phyloP scores from a whole-genome alignment of 2,329 filamentous ascomycete species.

The Stemphylium beticola region DNA sequence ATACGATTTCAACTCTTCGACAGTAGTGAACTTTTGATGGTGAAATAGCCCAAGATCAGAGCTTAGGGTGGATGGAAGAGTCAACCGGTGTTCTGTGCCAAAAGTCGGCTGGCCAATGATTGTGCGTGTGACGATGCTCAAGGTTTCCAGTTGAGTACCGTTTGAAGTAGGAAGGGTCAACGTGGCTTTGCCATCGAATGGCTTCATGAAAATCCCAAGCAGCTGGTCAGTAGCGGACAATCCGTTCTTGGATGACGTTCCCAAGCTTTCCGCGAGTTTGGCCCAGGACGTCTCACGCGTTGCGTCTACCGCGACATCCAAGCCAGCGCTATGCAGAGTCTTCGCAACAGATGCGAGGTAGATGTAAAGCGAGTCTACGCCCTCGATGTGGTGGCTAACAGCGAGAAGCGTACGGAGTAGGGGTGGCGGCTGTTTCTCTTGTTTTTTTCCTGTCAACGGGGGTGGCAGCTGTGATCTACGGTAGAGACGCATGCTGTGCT shows the following conservation, averaged over 20 bases:
- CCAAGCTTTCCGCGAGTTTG: constrained; percentile 35
- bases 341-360: constrained; percentile 36
- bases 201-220: constrained; percentile 36
- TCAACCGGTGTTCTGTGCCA: constrained; percentile 44
- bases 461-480: constrained; percentile 70
- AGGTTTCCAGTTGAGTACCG: constrained; percentile 25
- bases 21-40: constrained; percentile 38
- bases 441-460: constrained; percentile 60
- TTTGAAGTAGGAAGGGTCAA: constrained; percentile 33
- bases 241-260: constrained; percentile 31
- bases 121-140: constrained; percentile 41
- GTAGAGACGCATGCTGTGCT: constrained; percentile 77
- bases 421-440: constrained; percentile 58
- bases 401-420: constrained; percentile 65
- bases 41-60: constrained; percentile 36
- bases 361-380: constrained; percentile 44
- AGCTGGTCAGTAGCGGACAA: constrained; percentile 43
- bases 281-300: constrained; percentile 37
- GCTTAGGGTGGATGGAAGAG: constrained; percentile 36
- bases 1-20: constrained; percentile 39
- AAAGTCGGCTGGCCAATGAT: constrained; percentile 43
- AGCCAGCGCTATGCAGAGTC: constrained; percentile 37
- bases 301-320: constrained; percentile 35
- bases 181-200: constrained; percentile 38
- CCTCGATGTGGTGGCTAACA: constrained; percentile 58